Base-by-base conservation (phyloP, 805 yeast genomes). In the Starmerella ratchasimensis region DNA sequence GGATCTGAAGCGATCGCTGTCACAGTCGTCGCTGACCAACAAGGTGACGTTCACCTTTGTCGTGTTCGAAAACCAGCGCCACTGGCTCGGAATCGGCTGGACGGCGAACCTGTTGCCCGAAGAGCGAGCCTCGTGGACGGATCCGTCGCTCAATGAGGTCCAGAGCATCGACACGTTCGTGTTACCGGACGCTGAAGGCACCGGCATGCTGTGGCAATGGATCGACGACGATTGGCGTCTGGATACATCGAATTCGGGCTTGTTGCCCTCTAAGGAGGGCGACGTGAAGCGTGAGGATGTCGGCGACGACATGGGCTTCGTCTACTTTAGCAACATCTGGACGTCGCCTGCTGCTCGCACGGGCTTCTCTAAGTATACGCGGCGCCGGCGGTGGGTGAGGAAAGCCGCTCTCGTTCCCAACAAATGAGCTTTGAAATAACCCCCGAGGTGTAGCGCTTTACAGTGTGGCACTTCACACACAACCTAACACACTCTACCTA, bases 61-160 rank as follows among this genome's bases (percentile, higher is more conserved):
- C 2, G 65, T 90, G 9, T 86, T 76, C 58, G 98, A 88, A 57
- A 88, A 88, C 57, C 97, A 88, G 62, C 74, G 98, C 54, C 75
- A 93, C 51, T 88, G 98, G 98, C 66, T 88, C 28, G 97, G 96
- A 11, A 81, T 88, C 50, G 98, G 98, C 10, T 88, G 98, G 98
- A 88, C 97, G 0, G 67, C 93, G 13, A 84, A 84, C 53, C 66
- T 90, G 55, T 67, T 90, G 44, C 77, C 93, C 34, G 88, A 88
- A 55, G 98, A 88, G 60, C 71, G 98, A 54, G 76, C 94, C 0
- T 78, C 97, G 3, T 88, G 97, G 96, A 86, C 97, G 0, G 98
- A 88, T 56, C 96, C 86, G 57, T 86, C 84, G 53, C 64, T 84
- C 45, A 88, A 86, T 57, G 94, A 84, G 55, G 71, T 82, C 1